These are phyloP conservation scores for Citrus cavaleriei DNA, from an alignment of 345 rosid genomes.

Conservation along the genomic window DNA sequence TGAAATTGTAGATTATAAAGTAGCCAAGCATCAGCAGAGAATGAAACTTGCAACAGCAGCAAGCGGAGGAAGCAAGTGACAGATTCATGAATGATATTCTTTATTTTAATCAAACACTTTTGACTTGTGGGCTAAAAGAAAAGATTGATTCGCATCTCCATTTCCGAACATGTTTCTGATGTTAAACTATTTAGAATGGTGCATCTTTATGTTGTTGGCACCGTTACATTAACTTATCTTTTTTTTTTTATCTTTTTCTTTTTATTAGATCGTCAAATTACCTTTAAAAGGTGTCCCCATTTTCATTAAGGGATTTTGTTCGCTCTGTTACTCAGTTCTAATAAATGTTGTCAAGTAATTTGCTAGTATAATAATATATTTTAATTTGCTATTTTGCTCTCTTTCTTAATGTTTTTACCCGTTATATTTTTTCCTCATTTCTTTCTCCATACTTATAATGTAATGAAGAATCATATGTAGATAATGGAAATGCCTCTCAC, in stretches of 20 bases:
- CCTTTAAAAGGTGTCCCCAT: rapidly evolving
- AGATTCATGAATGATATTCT: neutral
- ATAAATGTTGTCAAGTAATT: too few species aligned
- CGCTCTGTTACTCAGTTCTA: rapidly evolving
- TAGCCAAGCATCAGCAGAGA: constrained; percentile 88
- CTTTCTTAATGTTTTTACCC: too few species aligned
- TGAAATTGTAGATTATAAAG: constrained; percentile 90
- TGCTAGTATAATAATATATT: too few species aligned
- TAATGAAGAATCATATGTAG: too few species aligned
- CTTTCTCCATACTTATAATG: too few species aligned
- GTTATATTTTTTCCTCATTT: too few species aligned
- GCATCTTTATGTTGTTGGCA: neutral
- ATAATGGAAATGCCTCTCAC: too few species aligned
- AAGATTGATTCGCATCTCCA: neutral
- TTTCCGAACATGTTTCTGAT: neutral
- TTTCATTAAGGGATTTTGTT: neutral
- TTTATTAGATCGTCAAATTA: neutral
- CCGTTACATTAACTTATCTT: too few species aligned
- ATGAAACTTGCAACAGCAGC: constrained; percentile 14
- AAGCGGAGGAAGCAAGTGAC: neutral
- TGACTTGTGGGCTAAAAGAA: neutral
- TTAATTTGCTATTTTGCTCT: too few species aligned
- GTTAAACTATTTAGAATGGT: neutral
- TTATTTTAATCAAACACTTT: neutral
- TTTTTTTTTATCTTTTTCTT: too few species aligned